Evolutionary conservation across 371 early-diverging fungal species (phyloP), one percentile per base, ranked within the genome.

Genomic region (Mortierella sp.): DNA sequence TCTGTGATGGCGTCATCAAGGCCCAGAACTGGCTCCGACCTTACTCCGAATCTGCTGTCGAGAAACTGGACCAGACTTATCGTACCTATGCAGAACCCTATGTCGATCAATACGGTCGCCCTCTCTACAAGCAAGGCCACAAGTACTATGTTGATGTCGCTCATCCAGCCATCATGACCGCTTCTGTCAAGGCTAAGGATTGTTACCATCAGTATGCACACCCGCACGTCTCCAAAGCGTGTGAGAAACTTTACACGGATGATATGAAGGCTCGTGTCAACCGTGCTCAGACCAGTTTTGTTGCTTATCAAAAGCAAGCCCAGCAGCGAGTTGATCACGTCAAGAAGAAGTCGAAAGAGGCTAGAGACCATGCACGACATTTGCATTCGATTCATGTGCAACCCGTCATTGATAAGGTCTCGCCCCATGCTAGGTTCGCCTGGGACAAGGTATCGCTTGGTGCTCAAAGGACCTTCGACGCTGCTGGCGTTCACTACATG

Each of bases 21-120:
- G 12, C 54, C 17, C 55, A 61, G 53, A 21, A 64, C 30, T 69
- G 76, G 70, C 50, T 76, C 19, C 60, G 37, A 1, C 70, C 76
- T 14, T 64, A 69, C 32, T 51, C 69, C 0, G 51, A 76, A 1
- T 64, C 69, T 6, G 56, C 53, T 6, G 41, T 43, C 6, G 27
- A 31, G 5, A 41, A 32, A 21, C 14, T 60, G n/a, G 64, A 64
- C 31, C 54, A 66, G 39, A 62, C 73, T 14, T 72, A 72, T 19
- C 67, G 59, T n/a, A 46, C 59, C 19, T 66, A 72, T 46, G 73
- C 39, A 2, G 73, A 58, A 41, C 76, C 76, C 4, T 64, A 60
- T 28, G 52, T 69, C 15, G 65, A 76, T 17, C 70, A 69, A 41
- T 76, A 69, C 21, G 76, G 61, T 19, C 64, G 61, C 11, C 76